phyloP scores from a whole-genome alignment of 2,329 filamentous ascomycete species.

The Aspergillus transmontanensis region DNA sequence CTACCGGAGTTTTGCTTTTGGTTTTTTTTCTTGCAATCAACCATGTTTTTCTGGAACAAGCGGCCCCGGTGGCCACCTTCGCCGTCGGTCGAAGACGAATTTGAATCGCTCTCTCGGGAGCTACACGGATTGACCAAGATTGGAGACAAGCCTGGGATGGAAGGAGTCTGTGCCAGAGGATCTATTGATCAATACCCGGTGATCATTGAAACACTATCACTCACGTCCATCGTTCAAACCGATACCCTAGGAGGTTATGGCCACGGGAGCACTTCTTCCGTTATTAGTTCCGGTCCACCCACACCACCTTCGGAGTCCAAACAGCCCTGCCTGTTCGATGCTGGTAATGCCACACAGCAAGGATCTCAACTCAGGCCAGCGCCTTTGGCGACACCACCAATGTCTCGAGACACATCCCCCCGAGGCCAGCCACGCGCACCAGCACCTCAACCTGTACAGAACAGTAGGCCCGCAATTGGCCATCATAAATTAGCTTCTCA shows the following conservation, averaged over 20 bases:
- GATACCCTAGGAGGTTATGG: slow-evolving; percentile 19
- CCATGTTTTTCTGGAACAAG: slow-evolving; percentile 30
- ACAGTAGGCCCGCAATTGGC: neutral
- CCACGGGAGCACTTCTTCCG: slow-evolving; percentile 28
- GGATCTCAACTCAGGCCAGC: neutral
- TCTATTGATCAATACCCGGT: slow-evolving; percentile 49
- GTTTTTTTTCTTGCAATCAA: slow-evolving; percentile 12
- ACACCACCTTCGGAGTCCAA: slow-evolving; percentile 27
- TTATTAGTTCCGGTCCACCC: slow-evolving; percentile 29
- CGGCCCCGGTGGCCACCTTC: slow-evolving; percentile 44
- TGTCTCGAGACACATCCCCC: slow-evolving; percentile 8
- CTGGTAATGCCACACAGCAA: slow-evolving; percentile 7
- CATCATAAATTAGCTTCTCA: neutral
- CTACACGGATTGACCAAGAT: slow-evolving; percentile 34
- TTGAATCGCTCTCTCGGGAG: slow-evolving; percentile 45
- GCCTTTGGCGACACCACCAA: slow-evolving; percentile 6
- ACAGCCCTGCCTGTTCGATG: slow-evolving; percentile 21
- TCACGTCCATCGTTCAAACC: slow-evolving; percentile 16
- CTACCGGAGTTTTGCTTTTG: slow-evolving; percentile 14
- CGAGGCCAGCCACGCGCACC: neutral
- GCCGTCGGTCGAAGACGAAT: slow-evolving; percentile 50
- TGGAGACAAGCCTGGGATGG: slow-evolving; percentile 33
- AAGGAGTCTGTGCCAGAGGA: slow-evolving; percentile 40
- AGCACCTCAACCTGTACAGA: neutral
- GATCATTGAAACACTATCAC: slow-evolving; percentile 34